Evolutionary conservation across 2,329 filamentous ascomycete genomes (phyloP), one percentile per base, ranked within the genome.

Genomic region (Fusarium beomiforme): DNA sequence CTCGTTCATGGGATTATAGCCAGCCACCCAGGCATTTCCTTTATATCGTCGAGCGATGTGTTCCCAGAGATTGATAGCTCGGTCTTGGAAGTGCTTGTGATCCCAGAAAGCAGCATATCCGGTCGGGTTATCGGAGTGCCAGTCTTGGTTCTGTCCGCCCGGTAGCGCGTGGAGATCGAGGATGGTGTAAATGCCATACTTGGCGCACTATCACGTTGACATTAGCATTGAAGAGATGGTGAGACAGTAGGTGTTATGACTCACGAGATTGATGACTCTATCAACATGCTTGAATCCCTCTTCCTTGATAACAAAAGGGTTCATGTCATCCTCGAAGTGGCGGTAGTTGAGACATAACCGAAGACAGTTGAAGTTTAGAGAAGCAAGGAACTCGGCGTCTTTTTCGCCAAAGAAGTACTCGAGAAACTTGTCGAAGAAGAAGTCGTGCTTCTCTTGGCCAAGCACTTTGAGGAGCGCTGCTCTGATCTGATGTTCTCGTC

Each of bases 331-430:
- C 69, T 86, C 83, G 39, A 88, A 87, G 71, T 87, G 85, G 1
- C 84, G 83, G 70, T 89, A 89, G 73, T 90, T 90, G 76, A 90
- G 88, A 2, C 87, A 86, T 6, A 90, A 75, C 1, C 88, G 83
- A 3, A 90, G 78, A 69, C 86, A 90, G 69, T 89, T 90, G 34
- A 90, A 79, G 0, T 85, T 85, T 1, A 88, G 77, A 0, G 81
- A 85, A 9, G 85, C 83, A 61, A 89, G 86, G 76, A 89, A 89
- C 56, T 85, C 83, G 29, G 88, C 88, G 60, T 90, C 88, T 4
- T 81, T 81, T 11, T 87, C 85, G 2, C 83, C 86, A 75, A 89
- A 90, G 79, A 89, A 89, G 72, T 89, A 85, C 46, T 88, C 82
- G 0, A 88, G 79, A 75, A 85, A 87, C 65, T 83, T 85, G 75